Evolutionary conservation across 306 rosid species (phyloP).

Genomic region (Lotus japonicus): DNA sequence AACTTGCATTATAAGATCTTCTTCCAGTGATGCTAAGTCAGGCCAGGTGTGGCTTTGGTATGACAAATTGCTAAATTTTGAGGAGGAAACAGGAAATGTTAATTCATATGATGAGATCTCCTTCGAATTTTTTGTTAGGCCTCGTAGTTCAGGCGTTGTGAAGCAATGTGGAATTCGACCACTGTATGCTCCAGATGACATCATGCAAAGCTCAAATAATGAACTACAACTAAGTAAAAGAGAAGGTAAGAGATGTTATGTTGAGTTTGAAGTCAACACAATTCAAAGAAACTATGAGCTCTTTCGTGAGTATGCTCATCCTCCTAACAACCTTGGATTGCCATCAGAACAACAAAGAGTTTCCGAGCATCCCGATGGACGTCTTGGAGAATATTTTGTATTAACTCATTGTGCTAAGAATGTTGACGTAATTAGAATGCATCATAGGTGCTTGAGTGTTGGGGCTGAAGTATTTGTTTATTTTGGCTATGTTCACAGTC

Average conservation of each 20-base stretch:
- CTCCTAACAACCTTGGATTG: neutral
- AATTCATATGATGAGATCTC: neutral
- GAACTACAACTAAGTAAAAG: no score
- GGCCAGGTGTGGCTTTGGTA: slow-evolving; percentile 5
- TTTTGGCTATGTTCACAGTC: neutral
- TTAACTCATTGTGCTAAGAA: neutral
- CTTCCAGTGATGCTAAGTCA: neutral
- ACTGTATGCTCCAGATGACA: neutral
- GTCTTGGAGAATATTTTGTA: neutral
- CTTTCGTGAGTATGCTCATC: neutral
- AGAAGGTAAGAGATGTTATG: no score
- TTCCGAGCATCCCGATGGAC: neutral
- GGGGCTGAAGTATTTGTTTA: neutral
- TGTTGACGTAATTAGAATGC: neutral
- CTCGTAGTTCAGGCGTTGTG: neutral
- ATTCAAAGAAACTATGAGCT: neutral
- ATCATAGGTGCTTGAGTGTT: neutral
- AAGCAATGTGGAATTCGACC: neutral
- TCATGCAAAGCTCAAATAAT: no score
- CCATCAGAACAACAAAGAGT: neutral
- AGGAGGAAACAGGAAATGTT: no score
- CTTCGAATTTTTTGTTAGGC: neutral
- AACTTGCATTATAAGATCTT: neutral
- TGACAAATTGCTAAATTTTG: neutral
- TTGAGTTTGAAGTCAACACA: no score